Percentiles rank a stretch among this genome's conserved stretches.
Conservation (phyloP, 2,329 filamentous ascomycete species). For the Colletotrichum brevisporum region DNA sequence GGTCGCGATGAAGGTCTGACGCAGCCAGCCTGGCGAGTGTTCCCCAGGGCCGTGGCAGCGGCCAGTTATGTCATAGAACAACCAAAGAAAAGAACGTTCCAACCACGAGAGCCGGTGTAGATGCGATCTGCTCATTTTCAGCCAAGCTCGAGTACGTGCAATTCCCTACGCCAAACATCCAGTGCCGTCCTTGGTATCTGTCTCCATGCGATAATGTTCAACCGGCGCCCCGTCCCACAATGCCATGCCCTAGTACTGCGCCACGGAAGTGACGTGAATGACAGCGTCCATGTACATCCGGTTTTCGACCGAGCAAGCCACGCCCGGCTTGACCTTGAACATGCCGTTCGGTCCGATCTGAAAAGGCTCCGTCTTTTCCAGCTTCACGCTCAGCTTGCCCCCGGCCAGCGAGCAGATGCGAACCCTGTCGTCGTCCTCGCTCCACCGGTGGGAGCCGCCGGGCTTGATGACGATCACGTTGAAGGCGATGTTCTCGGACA, state of each 20-base stretch:
- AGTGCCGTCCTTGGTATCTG: slow-evolving; percentile 3
- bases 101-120: no score
- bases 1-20: slow-evolving; percentile 6
- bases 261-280: slow-evolving; percentile 57
- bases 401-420: slow-evolving; percentile 57
- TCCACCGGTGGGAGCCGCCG: slow-evolving; percentile 52
- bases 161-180: neutral
- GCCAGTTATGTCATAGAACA: neutral
- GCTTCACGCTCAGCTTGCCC: slow-evolving; percentile 58
- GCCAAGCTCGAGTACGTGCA: neutral
- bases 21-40: no score
- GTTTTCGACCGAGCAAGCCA: slow-evolving; percentile 57
- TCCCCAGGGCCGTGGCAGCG: no score
- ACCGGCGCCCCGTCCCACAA: neutral
- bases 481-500: slow-evolving; percentile 56
- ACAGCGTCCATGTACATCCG: slow-evolving; percentile 59
- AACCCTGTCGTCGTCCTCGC: slow-evolving; percentile 47
- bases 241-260: slow-evolving; percentile 3
- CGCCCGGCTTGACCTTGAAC: slow-evolving; percentile 58
- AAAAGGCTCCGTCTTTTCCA: slow-evolving; percentile 53
- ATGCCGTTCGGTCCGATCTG: slow-evolving; percentile 59
- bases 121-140: no score
- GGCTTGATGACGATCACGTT: slow-evolving; percentile 58
- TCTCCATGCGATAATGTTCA: neutral
- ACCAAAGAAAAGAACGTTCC: neutral